Evolutionary conservation across 495 filamentous ascomycete genomes (phyloP).

Genomic region (Lasiosphaeria miniovina): DNA sequence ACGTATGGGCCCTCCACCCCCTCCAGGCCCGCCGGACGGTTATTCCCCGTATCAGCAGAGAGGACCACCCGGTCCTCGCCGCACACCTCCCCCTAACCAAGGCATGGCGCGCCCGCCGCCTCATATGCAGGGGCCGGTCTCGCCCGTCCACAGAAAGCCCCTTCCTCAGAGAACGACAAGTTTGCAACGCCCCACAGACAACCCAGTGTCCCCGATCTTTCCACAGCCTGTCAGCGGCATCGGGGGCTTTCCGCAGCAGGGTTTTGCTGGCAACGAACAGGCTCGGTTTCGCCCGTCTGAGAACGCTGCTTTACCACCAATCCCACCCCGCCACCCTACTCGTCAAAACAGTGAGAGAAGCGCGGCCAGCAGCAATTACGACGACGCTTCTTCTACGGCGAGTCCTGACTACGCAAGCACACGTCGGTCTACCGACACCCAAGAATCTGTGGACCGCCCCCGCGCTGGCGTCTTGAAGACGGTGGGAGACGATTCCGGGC

Average conservation of each 20-base stretch:
- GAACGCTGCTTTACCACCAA: slow-evolving; percentile 17
- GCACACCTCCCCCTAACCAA: slow-evolving; percentile 35
- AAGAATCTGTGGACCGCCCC: slow-evolving; percentile 61
- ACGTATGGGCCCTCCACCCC: slow-evolving; percentile 13
- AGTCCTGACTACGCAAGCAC: slow-evolving; percentile 69
- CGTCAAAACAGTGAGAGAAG: slow-evolving; percentile 38
- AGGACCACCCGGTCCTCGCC: slow-evolving; percentile 30
- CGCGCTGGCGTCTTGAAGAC: slow-evolving; percentile 81
- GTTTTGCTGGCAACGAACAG: slow-evolving; percentile 64
- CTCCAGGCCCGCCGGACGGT: slow-evolving; percentile 2
- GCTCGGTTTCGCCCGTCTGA: slow-evolving; percentile 41
- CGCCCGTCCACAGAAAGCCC: slow-evolving; percentile 55
- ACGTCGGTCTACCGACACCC: slow-evolving; percentile 60
- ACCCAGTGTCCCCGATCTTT: slow-evolving; percentile 23
- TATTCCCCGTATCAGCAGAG: slow-evolving; percentile 8
- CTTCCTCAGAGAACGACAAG: slow-evolving; percentile 50
- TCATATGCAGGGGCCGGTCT: slow-evolving; percentile 29
- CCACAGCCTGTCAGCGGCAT: slow-evolving; percentile 45
- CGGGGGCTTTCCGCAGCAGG: slow-evolving; percentile 60
- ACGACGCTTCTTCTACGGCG: slow-evolving; percentile 47
- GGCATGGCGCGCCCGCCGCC: slow-evolving; percentile 25
- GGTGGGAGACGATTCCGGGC: slow-evolving; percentile 56
- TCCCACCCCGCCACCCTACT: slow-evolving; percentile 12
- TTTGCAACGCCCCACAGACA: slow-evolving; percentile 31
- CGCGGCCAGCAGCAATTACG: slow-evolving; percentile 41